These are phyloP conservation scores for Trichothecium sympodiale DNA, from an alignment of 2,329 filamentous ascomycete genomes.

Conservation along the genomic window DNA sequence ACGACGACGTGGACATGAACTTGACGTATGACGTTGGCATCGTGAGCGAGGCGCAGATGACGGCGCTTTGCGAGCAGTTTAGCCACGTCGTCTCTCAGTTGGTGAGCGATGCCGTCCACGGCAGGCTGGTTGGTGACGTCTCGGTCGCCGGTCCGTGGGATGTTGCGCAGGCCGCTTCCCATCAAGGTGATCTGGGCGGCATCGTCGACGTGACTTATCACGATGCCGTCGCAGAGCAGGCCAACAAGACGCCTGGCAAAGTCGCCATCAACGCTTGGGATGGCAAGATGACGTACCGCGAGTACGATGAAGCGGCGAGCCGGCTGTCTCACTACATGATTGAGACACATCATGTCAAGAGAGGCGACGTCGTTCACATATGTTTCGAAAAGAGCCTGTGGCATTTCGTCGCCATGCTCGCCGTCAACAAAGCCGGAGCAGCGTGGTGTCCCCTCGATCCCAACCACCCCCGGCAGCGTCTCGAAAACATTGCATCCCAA, in stretches of 20 bases:
- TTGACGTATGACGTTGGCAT: slow-evolving; percentile 1
- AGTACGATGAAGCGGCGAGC: background rate
- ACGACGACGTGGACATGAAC: background rate
- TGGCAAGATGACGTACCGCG: background rate
- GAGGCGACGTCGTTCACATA: slow-evolving; percentile 5
- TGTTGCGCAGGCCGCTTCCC: slow-evolving; percentile 1
- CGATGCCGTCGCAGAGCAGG: too few relatives aligned
- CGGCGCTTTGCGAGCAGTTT: slow-evolving; percentile 2
- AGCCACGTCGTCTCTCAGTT: slow-evolving; percentile 1
- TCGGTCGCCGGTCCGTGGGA: slow-evolving; percentile 3
- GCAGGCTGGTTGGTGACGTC: slow-evolving; percentile 1
- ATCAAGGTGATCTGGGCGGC: too few relatives aligned
- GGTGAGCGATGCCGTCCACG: too few relatives aligned
- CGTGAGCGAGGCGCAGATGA: background rate
- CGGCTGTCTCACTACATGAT: background rate
- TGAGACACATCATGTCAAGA: background rate
- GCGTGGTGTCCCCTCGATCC: slow-evolving; percentile 12
- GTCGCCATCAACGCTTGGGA: background rate
- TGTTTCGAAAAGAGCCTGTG: slow-evolving; percentile 10
- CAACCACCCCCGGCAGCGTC: slow-evolving; percentile 1
- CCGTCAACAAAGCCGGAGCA: slow-evolving; percentile 12
- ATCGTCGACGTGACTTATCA: too few relatives aligned
- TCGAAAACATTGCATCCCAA: background rate
- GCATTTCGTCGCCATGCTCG: slow-evolving; percentile 10
- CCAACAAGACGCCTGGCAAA: too few relatives aligned